phyloP scores from a whole-genome alignment of 371 early-diverging fungal species.

The Fennellomyces sp. region DNA sequence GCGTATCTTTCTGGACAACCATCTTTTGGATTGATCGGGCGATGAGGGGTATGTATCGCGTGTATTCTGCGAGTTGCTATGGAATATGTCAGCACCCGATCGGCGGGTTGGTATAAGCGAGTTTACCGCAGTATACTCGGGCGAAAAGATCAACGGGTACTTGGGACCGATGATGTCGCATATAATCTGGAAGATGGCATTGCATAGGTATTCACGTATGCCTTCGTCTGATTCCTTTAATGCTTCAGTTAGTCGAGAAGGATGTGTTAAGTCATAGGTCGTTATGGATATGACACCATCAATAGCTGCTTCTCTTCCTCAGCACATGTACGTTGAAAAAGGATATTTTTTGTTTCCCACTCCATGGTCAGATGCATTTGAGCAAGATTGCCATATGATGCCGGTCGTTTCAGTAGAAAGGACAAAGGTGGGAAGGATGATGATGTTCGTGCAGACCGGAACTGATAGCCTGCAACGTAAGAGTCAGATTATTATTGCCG shows the following conservation, averaged over 20 bases:
- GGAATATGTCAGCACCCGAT: too few species aligned
- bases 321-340: background rate
- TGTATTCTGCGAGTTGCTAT: background rate
- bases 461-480: slow-evolving; percentile 1
- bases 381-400: background rate
- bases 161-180: background rate
- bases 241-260: slow-evolving; percentile 6
- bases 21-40: slow-evolving; percentile 3
- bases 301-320: too few species aligned
- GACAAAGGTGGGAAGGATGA: background rate
- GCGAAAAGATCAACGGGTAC: slow-evolving; percentile 7
- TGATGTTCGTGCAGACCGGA: background rate
- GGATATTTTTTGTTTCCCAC: slow-evolving; percentile 10
- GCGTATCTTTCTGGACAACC: background rate
- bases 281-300: too few species aligned
- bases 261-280: background rate
- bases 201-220: background rate
- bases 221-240: background rate
- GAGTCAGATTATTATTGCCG: background rate
- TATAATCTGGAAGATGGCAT: background rate
- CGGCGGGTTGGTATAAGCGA: too few species aligned
- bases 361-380: background rate
- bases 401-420: background rate
- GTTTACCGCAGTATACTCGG: background rate
- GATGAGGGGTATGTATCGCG: background rate